Percentiles rank a stretch among this genome's conserved stretches.
Conservation (phyloP, 2,329 filamentous ascomycete genomes). For the Pseudocercospora fijiensis region DNA sequence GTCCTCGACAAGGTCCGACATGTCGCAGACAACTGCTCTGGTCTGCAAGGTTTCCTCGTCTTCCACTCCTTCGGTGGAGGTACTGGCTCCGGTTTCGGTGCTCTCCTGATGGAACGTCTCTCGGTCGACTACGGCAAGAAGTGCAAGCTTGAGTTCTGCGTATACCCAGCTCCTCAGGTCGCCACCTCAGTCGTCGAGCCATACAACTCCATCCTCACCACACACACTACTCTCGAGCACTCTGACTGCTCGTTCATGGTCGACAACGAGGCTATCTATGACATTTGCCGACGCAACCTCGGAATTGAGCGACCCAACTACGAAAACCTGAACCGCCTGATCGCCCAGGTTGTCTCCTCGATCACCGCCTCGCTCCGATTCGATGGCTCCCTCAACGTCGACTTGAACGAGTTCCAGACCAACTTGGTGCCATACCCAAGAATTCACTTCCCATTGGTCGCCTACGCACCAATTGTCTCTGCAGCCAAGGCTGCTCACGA, state of each 20-base stretch:
- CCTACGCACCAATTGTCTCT: slow-evolving; percentile 91
- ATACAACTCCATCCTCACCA: slow-evolving; percentile 99
- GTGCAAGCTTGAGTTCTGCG: slow-evolving; percentile 99
- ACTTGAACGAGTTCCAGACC: slow-evolving; percentile 99
- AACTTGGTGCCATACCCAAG: slow-evolving; percentile 98
- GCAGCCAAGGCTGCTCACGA: slow-evolving; percentile 95
- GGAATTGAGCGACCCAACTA: slow-evolving; percentile 97
- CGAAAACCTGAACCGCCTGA: slow-evolving; percentile 98
- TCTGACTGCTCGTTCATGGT: slow-evolving; percentile 99
- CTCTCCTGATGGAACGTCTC: slow-evolving; percentile 96
- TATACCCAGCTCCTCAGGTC: slow-evolving; percentile 96
- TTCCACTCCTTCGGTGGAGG: slow-evolving; percentile 99
- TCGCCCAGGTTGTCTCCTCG: slow-evolving; percentile 97
- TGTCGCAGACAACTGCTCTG: slow-evolving; percentile 95
- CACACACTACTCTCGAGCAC: slow-evolving; percentile 98
- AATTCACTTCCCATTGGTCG: slow-evolving; percentile 98
- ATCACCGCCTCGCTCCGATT: slow-evolving; percentile 98
- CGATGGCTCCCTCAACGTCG: slow-evolving; percentile 97
- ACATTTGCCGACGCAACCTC: slow-evolving; percentile 97
- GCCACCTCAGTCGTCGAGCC: slow-evolving; percentile 98
- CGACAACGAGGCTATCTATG: slow-evolving; percentile 99
- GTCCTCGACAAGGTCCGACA: slow-evolving; percentile 97
- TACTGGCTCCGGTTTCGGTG: slow-evolving; percentile 97
- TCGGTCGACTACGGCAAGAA: slow-evolving; percentile 99
- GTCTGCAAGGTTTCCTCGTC: slow-evolving; percentile 97